Percentiles rank a stretch among this genome's conserved stretches.
These are phyloP conservation scores for Camellia sinensis DNA, from an alignment of 148 eudicot genomes.

Conservation along the genomic window DNA sequence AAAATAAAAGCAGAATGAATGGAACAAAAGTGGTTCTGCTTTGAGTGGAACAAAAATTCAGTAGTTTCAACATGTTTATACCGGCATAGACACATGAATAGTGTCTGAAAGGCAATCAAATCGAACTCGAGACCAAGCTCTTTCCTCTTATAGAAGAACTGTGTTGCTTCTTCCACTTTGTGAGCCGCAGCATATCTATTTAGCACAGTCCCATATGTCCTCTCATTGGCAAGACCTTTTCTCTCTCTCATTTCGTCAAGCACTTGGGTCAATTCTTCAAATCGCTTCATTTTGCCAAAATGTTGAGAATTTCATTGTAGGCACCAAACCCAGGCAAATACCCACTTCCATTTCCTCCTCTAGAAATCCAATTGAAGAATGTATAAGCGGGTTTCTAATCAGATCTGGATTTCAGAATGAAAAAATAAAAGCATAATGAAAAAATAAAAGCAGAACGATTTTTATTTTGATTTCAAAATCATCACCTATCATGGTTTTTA, in stretches of 20 bases:
- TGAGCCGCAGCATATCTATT: conserved; percentile 71
- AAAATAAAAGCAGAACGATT: too few relatives aligned
- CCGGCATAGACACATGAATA: too few relatives aligned
- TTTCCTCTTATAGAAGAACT: too few relatives aligned
- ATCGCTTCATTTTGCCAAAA: conserved; percentile 58
- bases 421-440: too few relatives aligned
- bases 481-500: too few relatives aligned
- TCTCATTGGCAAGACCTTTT: conserved; percentile 45
- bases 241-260: conserved; percentile 71
- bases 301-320: conserved; percentile 64
- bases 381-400: conserved; percentile 64
- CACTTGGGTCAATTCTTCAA: conserved; percentile 49
- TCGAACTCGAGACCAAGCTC: too few relatives aligned
- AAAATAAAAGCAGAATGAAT: too few relatives aligned
- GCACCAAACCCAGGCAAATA: conserved; percentile 38
- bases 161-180: conserved; percentile 56
- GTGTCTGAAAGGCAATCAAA: too few relatives aligned
- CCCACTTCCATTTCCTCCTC: conserved; percentile 29
- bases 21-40: too few relatives aligned
- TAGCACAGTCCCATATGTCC: conserved; percentile 57
- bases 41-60: conserved; percentile 59
- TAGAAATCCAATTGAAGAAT: conserved; percentile 65
- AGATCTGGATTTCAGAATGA: too few relatives aligned
- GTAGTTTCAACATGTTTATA: conserved; percentile 78
- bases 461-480: too few relatives aligned